phyloP scores from a whole-genome alignment of 495 filamentous ascomycete genomes.

The Aspergillus kassunensis region DNA sequence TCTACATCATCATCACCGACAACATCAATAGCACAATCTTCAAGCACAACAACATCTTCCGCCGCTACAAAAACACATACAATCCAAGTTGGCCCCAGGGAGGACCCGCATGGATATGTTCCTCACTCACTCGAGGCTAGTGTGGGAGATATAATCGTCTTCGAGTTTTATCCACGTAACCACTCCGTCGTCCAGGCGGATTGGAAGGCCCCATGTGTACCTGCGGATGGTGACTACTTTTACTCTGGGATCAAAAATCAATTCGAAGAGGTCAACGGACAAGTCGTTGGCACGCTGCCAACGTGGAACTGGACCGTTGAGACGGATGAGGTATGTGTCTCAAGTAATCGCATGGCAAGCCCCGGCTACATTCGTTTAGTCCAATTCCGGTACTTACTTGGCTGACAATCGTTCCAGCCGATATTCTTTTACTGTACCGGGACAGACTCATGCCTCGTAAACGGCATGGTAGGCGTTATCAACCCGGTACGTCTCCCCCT shows the following conservation, averaged over 20 bases:
- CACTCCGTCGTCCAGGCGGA: slow-evolving; percentile 59
- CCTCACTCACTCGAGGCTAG: slow-evolving; percentile 50
- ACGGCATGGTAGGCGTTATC: slow-evolving; percentile 43
- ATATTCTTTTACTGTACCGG: slow-evolving; percentile 42
- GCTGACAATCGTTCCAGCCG: slow-evolving; percentile 20
- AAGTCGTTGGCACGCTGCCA: slow-evolving; percentile 29
- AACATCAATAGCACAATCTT: neutral
- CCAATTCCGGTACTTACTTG: too few relatives aligned
- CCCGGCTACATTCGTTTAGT: neutral
- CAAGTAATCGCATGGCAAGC: too few relatives aligned
- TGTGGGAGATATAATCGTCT: slow-evolving; percentile 53
- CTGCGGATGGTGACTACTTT: slow-evolving; percentile 40
- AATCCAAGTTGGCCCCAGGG: slow-evolving; percentile 45
- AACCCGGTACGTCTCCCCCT: slow-evolving; percentile 26
- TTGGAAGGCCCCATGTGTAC: slow-evolving; percentile 54
- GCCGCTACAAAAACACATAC: slow-evolving; percentile 38
- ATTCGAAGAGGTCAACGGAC: slow-evolving; percentile 27
- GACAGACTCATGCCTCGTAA: slow-evolving; percentile 33
- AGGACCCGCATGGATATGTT: slow-evolving; percentile 44
- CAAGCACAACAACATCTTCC: slow-evolving; percentile 14
- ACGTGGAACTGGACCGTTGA: slow-evolving; percentile 36
- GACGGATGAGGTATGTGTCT: slow-evolving; percentile 27
- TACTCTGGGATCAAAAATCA: slow-evolving; percentile 33
- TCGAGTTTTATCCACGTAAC: slow-evolving; percentile 59
- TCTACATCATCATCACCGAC: neutral